Evolutionary conservation across 2,329 filamentous ascomycete species (phyloP).

Genomic region (Neoarthrinium moseri): DNA sequence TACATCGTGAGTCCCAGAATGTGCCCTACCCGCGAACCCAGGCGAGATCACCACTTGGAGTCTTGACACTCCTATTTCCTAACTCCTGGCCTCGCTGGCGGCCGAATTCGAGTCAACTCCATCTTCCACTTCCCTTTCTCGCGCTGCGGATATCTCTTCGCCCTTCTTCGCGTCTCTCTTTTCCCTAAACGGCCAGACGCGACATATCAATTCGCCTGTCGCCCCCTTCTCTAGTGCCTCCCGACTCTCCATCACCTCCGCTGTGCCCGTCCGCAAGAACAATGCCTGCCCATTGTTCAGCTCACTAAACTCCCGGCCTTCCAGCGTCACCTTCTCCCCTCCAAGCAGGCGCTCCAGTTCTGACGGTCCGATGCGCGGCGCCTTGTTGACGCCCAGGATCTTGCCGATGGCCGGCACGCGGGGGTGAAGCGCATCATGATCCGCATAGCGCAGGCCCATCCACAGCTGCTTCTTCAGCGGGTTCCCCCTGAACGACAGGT

Average conservation of each 20-base stretch:
- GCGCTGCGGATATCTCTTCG: no score
- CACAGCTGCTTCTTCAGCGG: slow-evolving; percentile 1
- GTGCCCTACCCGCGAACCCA: no score
- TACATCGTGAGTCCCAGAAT: no score
- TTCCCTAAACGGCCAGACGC: slow-evolving; percentile 2
- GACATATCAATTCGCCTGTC: background rate
- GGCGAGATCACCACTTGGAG: no score
- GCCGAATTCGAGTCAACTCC: no score
- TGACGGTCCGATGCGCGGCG: background rate
- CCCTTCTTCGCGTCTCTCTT: background rate
- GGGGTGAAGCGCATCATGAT: background rate
- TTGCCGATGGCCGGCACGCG: background rate
- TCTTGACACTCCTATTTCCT: no score
- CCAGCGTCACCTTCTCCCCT: background rate
- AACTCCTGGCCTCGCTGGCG: no score
- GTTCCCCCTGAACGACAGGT: background rate
- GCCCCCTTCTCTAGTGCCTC: slow-evolving; percentile 1
- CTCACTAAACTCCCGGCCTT: background rate
- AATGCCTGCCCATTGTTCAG: background rate
- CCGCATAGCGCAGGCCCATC: slow-evolving; percentile 6
- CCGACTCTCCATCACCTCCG: slow-evolving; percentile 1
- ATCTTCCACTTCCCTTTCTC: no score
- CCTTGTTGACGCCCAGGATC: background rate
- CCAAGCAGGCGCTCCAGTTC: background rate
- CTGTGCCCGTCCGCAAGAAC: background rate